Evolutionary conservation across 139 green algal genomes (phyloP).

Genomic region (Zygnema cylindricum): DNA sequence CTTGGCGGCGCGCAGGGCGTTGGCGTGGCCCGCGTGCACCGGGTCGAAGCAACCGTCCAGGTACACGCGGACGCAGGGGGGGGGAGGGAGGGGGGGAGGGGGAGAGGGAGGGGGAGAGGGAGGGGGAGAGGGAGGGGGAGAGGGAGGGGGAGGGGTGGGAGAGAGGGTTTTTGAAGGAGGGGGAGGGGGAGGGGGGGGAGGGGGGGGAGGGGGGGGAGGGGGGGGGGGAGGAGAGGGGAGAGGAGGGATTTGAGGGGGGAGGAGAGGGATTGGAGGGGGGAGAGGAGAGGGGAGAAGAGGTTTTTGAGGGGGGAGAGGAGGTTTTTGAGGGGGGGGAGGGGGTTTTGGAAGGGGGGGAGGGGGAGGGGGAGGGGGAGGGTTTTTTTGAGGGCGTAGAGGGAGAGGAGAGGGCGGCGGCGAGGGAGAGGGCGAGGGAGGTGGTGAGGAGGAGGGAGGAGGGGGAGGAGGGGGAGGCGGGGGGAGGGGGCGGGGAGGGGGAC

Average conservation of each 20-base stretch:
- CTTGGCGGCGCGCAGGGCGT: constrained; percentile 92
- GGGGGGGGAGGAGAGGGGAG: not conserved
- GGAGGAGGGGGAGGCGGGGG: too few species aligned
- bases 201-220: not conserved
- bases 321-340: not conserved
- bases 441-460: too few species aligned
- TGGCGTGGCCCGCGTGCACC: constrained; percentile 99
- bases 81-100: not conserved
- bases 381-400: too few species aligned
- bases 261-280: not conserved
- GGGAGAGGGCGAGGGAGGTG: too few species aligned
- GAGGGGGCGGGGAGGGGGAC: too few species aligned
- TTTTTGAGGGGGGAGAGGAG: not conserved
- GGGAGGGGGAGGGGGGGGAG: not conserved
- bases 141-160: not conserved
- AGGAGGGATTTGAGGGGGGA: not conserved
- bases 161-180: not conserved
- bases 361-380: too few species aligned
- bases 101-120: not conserved
- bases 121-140: not conserved
- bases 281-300: not conserved
- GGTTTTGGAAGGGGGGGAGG: too few species aligned
- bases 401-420: too few species aligned
- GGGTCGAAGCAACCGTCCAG: constrained; percentile 99
- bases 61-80: constrained; percentile 84